Percentiles rank a stretch among this genome's conserved stretches.
phyloP scores from a whole-genome alignment of 139 green algal species.

The Mesotaenium endlicherianum region DNA sequence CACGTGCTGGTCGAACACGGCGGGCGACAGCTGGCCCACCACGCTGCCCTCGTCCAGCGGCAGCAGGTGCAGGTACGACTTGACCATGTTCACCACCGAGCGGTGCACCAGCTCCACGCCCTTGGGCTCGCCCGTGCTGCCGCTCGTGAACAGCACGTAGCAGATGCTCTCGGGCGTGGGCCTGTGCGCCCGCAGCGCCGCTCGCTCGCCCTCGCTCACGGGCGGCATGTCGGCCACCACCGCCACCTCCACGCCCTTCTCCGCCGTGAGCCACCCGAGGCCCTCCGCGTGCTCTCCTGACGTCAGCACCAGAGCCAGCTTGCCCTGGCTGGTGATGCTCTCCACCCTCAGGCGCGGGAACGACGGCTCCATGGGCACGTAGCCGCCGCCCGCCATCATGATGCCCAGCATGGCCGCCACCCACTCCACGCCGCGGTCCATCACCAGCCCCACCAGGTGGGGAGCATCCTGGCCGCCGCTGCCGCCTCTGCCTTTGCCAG shows the following conservation, averaged over 20 bases:
- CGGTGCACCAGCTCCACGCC: background rate
- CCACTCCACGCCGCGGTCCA: background rate
- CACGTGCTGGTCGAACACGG: background rate
- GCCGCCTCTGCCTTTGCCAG: too few species aligned
- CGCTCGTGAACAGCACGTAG: constrained; percentile 24
- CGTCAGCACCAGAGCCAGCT: background rate
- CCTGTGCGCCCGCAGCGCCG: too few species aligned
- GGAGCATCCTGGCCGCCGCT: too few species aligned
- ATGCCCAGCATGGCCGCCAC: background rate
- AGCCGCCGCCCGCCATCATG: background rate
- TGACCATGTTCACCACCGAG: constrained; percentile 4
- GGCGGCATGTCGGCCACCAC: background rate
- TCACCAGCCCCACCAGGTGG: background rate
- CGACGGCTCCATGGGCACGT: background rate
- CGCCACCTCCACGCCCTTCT: background rate
- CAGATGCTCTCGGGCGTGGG: background rate
- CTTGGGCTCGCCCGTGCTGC: constrained; percentile 8
- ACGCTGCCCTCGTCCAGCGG: background rate
- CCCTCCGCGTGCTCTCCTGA: background rate
- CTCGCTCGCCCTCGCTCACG: background rate
- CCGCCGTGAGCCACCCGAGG: background rate
- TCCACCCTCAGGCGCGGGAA: background rate
- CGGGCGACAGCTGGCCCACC: background rate
- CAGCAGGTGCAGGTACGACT: background rate
- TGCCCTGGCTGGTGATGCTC: background rate